These are phyloP conservation scores for Neopestalotiopsis sp. DNA, from an alignment of 2,329 filamentous ascomycete genomes.

Conservation along the genomic window DNA sequence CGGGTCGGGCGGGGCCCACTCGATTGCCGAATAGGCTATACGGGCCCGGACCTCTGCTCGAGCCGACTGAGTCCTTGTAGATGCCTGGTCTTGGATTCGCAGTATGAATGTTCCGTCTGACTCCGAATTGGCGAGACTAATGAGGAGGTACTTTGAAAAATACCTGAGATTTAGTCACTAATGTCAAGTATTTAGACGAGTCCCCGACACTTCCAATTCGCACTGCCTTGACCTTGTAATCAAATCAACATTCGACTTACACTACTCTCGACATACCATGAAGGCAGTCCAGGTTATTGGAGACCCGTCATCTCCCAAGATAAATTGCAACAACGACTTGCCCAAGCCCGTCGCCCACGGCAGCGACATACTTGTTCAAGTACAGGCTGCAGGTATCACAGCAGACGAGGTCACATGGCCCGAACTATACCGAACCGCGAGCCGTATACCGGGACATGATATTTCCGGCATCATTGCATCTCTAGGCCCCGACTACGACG, in stretches of 20 bases:
- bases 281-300: conserved; percentile 39
- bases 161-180: too few species aligned
- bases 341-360: conserved; percentile 24
- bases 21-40: conserved; percentile 23
- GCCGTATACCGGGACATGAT: conserved; percentile 40
- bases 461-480: conserved; percentile 37
- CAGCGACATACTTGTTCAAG: conserved; percentile 34
- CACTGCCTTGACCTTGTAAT: too few species aligned
- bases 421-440: conserved; percentile 34
- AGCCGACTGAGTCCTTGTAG: neutral
- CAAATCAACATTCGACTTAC: too few species aligned
- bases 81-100: neutral
- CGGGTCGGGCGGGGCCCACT: conserved; percentile 22
- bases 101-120: neutral
- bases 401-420: conserved; percentile 40
- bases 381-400: conserved; percentile 39
- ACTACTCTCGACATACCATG: conserved; percentile 26
- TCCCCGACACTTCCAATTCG: too few species aligned
- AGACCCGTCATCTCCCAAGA: conserved; percentile 22
- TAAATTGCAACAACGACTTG: conserved; percentile 23
- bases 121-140: neutral
- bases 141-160: too few species aligned
- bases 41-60: neutral
- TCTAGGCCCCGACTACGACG: conserved; percentile 26
- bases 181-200: too few species aligned